Base-by-base conservation (phyloP, 2,329 filamentous ascomycete species). In the Fusarium chlamydosporum region DNA sequence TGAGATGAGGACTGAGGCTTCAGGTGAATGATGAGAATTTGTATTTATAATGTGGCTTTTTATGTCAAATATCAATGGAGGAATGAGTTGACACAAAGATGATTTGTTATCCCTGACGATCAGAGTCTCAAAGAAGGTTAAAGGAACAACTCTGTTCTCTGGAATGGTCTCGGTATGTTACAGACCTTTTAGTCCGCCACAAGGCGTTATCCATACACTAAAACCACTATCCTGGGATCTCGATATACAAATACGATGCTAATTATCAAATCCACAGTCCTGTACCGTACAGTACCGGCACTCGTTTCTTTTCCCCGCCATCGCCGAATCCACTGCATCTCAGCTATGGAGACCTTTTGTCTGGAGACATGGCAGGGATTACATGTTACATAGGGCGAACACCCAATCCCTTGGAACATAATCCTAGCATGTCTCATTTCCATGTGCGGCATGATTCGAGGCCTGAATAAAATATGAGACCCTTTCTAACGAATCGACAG, bases 401-500 rank as follows among this genome's bases (percentile, higher is more conserved):
- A 35, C 4, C 12, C 12, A 11, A 16, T 23, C 23, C 23, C 4
- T 23, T 23, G 23, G 23, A 45, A 31, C 4, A 11, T 9, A 26
- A 50, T 38, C 47, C 33, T 40, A 15, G 47, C 12, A 29, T 51
- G 23, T 51, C 47, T 51, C 47, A 51, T 51, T 51, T 51, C 47
- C 37, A 40, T 29, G n/a, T 33, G 46, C 16, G 46, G 16, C 46
- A 38, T 18, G 33, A 38, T 40, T 51, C 33, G 23, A 51, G 47
- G 40, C 33, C 11, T n/a, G 9, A 31, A 27, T 38, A 26, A n/a
- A 51, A 51, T n/a, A 51, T n/a, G 26, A 26, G 23, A 16, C 5
- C 20, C 6, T 33, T 13, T 34, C 16, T 26, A 10, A 33, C 9
- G 26, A 10, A 27, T 31, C 4, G 33, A 18, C 47, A 40, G 34